These are phyloP conservation scores for Verticillium klebahnii DNA, from an alignment of 2,329 filamentous ascomycete genomes.

Conservation along the genomic window DNA sequence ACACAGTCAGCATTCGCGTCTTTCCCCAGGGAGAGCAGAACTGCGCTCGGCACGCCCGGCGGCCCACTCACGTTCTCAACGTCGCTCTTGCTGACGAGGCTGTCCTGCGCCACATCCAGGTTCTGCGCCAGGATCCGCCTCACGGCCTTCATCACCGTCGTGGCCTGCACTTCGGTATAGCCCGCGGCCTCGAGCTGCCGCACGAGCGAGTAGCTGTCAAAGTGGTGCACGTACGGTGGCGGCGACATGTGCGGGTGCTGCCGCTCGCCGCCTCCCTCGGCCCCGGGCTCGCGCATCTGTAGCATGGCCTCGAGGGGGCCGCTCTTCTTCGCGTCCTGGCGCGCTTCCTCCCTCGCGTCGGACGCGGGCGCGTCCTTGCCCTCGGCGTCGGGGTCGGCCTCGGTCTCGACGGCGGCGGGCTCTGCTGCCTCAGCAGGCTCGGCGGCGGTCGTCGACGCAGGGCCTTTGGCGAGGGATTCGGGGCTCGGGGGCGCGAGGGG, in stretches of 20 bases:
- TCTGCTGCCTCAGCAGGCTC: constrained; percentile 8
- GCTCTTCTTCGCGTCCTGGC: constrained; percentile 34
- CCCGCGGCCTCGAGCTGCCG: constrained; percentile 68
- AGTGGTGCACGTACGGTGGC: constrained; percentile 87
- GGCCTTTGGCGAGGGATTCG: constrained; percentile 15
- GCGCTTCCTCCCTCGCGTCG: constrained; percentile 19
- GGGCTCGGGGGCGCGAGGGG: background rate
- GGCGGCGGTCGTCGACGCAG: background rate
- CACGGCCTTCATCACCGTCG: constrained; percentile 89
- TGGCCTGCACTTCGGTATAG: constrained; percentile 70
- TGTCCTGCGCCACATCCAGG: constrained; percentile 72
- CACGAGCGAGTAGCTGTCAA: constrained; percentile 89
- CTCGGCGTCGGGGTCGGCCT: background rate
- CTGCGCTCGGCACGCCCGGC: background rate
- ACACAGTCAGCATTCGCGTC: constrained; percentile 9
- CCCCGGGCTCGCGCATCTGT: constrained; percentile 37
- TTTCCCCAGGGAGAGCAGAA: background rate
- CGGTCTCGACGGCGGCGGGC: background rate
- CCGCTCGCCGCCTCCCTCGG: constrained; percentile 16
- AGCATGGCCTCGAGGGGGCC: constrained; percentile 48
- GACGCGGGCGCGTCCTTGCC: constrained; percentile 5
- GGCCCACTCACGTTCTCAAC: constrained; percentile 66
- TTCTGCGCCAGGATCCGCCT: constrained; percentile 73
- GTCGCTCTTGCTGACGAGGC: constrained; percentile 82
- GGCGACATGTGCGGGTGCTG: constrained; percentile 65